Conservation (phyloP, 2,329 filamentous ascomycete species). For the Talaromyces islandicus region DNA sequence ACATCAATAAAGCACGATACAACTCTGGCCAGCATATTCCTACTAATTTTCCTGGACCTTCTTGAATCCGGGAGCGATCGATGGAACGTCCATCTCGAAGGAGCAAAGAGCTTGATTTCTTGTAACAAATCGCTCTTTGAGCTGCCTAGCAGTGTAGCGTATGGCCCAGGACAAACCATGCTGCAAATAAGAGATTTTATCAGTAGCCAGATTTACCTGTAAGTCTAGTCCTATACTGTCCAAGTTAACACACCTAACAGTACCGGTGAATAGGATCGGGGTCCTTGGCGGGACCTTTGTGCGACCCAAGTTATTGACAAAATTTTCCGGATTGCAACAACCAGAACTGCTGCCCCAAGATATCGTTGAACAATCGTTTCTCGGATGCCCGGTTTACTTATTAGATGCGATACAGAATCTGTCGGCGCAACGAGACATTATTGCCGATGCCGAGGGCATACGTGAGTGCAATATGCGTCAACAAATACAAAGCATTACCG, state of each 20-base stretch:
- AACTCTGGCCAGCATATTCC: conserved; percentile 28
- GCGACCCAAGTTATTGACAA: conserved; percentile 24
- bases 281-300: conserved; percentile 27
- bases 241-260: not conserved
- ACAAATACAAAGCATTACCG: not conserved
- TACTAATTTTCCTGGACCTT: conserved; percentile 18
- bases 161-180: not conserved
- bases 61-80: conserved; percentile 15
- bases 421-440: not conserved
- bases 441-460: not conserved
- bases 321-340: conserved; percentile 12
- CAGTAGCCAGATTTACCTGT: conserved; percentile 3
- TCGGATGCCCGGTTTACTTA: conserved; percentile 30
- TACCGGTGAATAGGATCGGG: conserved; percentile 22
- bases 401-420: conserved; percentile 14
- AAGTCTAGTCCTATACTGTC: not conserved
- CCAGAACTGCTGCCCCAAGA: conserved; percentile 17
- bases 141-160: not conserved
- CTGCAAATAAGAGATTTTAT: conserved; percentile 1
- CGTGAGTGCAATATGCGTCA: not conserved
- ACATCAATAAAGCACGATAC: conserved; percentile 16
- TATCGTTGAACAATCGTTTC: conserved; percentile 27
- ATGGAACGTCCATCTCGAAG: conserved; percentile 16
- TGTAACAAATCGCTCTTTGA: not conserved
- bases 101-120: conserved; percentile 5